These are phyloP conservation scores for Candolleomyces efflorescens DNA, from an alignment of 768 basidiomycete genomes.

Conservation along the genomic window DNA sequence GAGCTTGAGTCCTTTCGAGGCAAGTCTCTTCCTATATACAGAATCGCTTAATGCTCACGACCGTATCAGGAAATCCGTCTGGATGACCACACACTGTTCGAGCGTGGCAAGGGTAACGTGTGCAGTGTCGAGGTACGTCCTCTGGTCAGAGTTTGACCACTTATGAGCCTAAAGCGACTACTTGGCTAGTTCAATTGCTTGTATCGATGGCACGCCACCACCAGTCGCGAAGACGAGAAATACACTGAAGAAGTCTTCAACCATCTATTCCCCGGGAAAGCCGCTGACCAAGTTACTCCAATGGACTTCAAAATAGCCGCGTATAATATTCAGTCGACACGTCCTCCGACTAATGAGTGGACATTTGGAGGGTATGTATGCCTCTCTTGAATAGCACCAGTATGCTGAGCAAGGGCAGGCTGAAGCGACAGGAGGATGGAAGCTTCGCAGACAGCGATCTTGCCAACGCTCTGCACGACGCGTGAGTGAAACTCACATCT, in stretches of 20 bases:
- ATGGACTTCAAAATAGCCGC: constrained; percentile 51
- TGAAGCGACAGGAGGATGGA: constrained; percentile 57
- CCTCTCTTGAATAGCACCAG: neutral
- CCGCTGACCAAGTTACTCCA: constrained; percentile 40
- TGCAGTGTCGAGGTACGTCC: constrained; percentile 66
- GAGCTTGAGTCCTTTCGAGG: constrained; percentile 73
- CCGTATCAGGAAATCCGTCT: constrained; percentile 56
- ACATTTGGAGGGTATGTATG: constrained; percentile 55
- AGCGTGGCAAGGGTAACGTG: constrained; percentile 76
- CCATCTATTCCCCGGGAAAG: constrained; percentile 50
- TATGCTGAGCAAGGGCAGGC: constrained; percentile 28
- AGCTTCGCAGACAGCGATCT: constrained; percentile 68
- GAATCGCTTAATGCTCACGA: neutral
- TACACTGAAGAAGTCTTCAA: constrained; percentile 55
- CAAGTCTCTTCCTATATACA: constrained; percentile 22
- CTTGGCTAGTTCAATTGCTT: constrained; percentile 69
- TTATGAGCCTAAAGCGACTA: neutral
- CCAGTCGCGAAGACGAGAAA: constrained; percentile 63
- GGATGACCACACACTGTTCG: constrained; percentile 60
- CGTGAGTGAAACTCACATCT: constrained; percentile 40
- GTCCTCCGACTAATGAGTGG: constrained; percentile 57
- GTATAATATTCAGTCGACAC: constrained; percentile 29
- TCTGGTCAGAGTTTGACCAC: neutral
- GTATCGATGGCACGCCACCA: constrained; percentile 86
- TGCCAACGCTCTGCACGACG: constrained; percentile 59